Conservation (phyloP, 140 eudicot species). For the Oenanthe javanica region DNA sequence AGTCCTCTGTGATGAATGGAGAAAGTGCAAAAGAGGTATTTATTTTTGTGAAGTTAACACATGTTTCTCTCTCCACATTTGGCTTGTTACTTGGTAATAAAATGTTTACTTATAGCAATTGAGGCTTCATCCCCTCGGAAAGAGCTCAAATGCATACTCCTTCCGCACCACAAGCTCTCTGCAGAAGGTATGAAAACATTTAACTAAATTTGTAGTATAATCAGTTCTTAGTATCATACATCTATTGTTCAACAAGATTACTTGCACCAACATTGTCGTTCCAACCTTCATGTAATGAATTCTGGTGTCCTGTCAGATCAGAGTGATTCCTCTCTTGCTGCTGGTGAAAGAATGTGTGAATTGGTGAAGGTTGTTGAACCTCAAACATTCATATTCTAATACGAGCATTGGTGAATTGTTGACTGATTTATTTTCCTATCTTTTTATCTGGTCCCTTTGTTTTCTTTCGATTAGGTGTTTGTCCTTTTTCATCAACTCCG, state of each 20-base stretch:
- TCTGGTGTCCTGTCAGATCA: slow-evolving; percentile 38
- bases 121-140: slow-evolving; percentile 90
- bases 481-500: slow-evolving; percentile 82
- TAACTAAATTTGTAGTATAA: not conserved
- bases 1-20: slow-evolving; percentile 86
- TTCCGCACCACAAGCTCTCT: slow-evolving; percentile 37
- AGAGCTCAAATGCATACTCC: slow-evolving; percentile 66
- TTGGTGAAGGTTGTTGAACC: slow-evolving; percentile 61
- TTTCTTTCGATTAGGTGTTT: slow-evolving; percentile 43
- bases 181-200: slow-evolving; percentile 39
- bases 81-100: not conserved
- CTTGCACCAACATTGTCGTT: not conserved
- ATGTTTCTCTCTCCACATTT: not conserved
- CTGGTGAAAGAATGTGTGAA: slow-evolving; percentile 86
- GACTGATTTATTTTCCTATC: not conserved
- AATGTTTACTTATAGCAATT: slow-evolving; percentile 41
- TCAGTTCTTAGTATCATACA: not conserved
- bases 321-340: slow-evolving; percentile 68
- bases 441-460: slow-evolving; percentile 5
- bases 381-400: not conserved
- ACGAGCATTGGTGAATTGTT: not conserved
- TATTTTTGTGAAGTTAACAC: slow-evolving; percentile 3
- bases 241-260: not conserved
- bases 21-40: slow-evolving; percentile 92
- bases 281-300: not conserved